These are phyloP conservation scores for Claviceps lovelessii DNA, from an alignment of 2,329 filamentous ascomycete species.

Conservation along the genomic window DNA sequence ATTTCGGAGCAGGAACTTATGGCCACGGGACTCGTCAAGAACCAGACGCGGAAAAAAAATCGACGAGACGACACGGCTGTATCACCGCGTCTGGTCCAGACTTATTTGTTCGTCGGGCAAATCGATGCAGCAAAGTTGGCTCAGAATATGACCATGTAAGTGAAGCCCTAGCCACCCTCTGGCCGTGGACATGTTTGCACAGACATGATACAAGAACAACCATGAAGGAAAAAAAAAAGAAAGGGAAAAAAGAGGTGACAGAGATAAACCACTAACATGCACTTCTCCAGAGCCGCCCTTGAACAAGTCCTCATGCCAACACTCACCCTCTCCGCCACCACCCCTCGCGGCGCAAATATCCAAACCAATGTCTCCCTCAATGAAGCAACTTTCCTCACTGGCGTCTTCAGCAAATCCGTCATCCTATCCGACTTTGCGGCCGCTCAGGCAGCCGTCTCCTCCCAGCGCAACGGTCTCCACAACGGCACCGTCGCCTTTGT, in stretches of 20 bases:
- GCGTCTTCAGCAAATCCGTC: conserved; percentile 49
- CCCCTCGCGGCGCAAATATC: conserved; percentile 34
- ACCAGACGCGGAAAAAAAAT: conserved; percentile 5
- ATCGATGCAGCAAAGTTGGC: conserved; percentile 45
- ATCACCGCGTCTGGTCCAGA: conserved; percentile 39
- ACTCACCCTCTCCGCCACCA: conserved; percentile 50
- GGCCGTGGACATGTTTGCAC: too few species aligned
- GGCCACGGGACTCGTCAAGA: conserved; percentile 12
- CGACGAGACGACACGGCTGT: conserved; percentile 2
- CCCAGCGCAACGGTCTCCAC: conserved; percentile 27
- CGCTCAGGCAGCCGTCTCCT: conserved; percentile 36
- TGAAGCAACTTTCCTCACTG: conserved; percentile 57
- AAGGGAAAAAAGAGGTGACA: background rate
- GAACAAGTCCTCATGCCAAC: conserved; percentile 52
- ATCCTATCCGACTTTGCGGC: conserved; percentile 35
- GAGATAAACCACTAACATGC: background rate
- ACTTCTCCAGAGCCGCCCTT: conserved; percentile 33
- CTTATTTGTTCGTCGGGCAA: conserved; percentile 54
- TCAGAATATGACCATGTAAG: conserved; percentile 47
- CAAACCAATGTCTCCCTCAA: conserved; percentile 53
- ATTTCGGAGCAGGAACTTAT: conserved; percentile 13
- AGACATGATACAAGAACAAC: too few species aligned
- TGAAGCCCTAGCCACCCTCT: conserved; percentile 1
- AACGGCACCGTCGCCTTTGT: conserved; percentile 49
- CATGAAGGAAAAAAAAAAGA: background rate